Base-by-base conservation (phyloP, 78 protist genomes). In the Polysphondylium violaceum region DNA sequence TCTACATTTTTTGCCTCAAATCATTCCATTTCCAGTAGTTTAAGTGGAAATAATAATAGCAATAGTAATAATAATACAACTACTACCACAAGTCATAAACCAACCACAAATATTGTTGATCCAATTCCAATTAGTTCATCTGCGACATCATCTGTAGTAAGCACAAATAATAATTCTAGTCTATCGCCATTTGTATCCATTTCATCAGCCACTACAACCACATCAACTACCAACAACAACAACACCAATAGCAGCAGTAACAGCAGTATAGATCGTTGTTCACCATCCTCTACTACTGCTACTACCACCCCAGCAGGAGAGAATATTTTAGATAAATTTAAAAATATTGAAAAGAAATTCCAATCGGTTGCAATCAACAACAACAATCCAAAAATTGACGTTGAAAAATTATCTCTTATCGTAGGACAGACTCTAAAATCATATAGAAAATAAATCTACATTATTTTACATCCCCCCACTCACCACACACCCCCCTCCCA, bases 291-390 rank as follows among this genome's bases (percentile, higher is more conserved):
- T n/a, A n/a, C n/a, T n/a, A n/a, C n/a, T n/a, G 27, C 78, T 3
- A 25, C 78, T 16, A 23, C 65, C 23, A 31, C 68, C 14, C 25
- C 68, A 40, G 16, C 58, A 7, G 31, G 19, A 33, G 74, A 67
- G 38, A 67, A 67, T 67, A 67, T 67, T 36, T 67, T 67, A 14
- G 74, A 67, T 67, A 67, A 67, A 67, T 41, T 67, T 19, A 67
- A 67, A 67, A 67, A 12, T 67, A 23, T 67, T n/a, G 74, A 67
- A 23, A 67, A 72, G 50, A 72, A 51, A 29, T 21, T 9, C 7
- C 8, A 65, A 33, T 44, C 76, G 23, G 14, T 16, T 51, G 14
- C 58, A 14, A 51, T 51, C 58, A 19, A 14, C 58, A 19, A 40
- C 33, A 41, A 3, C 33, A 51, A 51, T 51, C 58, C 58, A 14